Conservation (phyloP, 805 yeast genomes). For the Deakozyma indianensis region DNA sequence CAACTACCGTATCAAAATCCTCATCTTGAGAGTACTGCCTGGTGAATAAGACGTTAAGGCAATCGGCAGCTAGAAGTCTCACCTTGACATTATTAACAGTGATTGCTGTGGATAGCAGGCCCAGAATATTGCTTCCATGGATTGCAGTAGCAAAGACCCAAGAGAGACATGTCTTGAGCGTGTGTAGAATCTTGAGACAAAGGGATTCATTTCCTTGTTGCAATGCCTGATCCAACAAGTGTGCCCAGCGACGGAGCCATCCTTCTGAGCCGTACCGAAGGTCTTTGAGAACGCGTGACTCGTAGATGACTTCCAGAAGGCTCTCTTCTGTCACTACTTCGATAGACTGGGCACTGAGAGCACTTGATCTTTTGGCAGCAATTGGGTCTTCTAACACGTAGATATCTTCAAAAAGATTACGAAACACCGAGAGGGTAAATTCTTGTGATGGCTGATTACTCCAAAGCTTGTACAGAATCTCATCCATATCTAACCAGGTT, state of each 20-base stretch:
- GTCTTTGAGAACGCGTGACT: constrained; percentile 43
- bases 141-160: constrained; percentile 80
- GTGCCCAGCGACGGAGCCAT: constrained; percentile 76
- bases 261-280: constrained; percentile 67
- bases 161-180: constrained; percentile 77
- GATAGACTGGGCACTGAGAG: constrained; percentile 69
- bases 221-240: constrained; percentile 9
- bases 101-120: constrained; percentile 36
- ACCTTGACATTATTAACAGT: constrained; percentile 38
- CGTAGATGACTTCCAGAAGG: constrained; percentile 48
- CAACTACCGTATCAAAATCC: constrained; percentile 68
- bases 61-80: constrained; percentile 76
- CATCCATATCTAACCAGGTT: constrained; percentile 85
- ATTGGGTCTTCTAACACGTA: constrained; percentile 84
- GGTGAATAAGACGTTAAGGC: constrained; percentile 77
- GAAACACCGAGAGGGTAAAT: constrained; percentile 57
- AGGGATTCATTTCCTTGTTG: constrained; percentile 1
- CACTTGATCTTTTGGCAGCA: constrained; percentile 65
- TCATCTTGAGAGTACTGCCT: constrained; percentile 49
- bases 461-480: constrained; percentile 65
- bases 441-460: constrained; percentile 44
- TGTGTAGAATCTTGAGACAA: constrained; percentile 56
- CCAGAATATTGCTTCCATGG: constrained; percentile 48
- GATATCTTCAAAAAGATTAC: constrained; percentile 87
- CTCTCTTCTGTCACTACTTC: constrained; percentile 64